These are phyloP conservation scores for Adansonia rubrostipa DNA, from an alignment of 441 rosid species.

Conservation along the genomic window DNA sequence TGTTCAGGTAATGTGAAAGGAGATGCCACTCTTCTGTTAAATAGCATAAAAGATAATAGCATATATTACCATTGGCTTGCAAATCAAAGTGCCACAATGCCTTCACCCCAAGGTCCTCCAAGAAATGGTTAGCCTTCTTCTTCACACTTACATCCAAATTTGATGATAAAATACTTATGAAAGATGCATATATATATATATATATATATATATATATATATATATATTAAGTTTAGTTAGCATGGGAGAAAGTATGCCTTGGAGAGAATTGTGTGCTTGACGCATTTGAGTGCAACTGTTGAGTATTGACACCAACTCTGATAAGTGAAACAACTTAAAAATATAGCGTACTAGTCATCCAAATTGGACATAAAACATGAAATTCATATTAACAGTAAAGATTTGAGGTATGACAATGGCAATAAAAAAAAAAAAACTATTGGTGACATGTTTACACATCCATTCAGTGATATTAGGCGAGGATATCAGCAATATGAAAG, in stretches of 20 bases:
- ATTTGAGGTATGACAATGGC: background rate
- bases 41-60: slow-evolving; percentile 23
- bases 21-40: slow-evolving; percentile 30
- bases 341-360: background rate
- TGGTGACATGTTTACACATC: slow-evolving; percentile 1
- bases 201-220: background rate
- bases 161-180: slow-evolving; percentile 5
- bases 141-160: background rate
- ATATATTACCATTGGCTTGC: slow-evolving; percentile 28
- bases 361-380: background rate
- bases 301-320: background rate
- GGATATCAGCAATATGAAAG: background rate
- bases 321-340: background rate
- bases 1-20: slow-evolving; percentile 29
- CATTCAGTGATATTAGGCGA: background rate
- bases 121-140: slow-evolving; percentile 41
- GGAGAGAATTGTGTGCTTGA: background rate
- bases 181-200: background rate
- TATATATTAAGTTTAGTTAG: background rate
- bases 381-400: background rate
- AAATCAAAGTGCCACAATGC: slow-evolving; percentile 29
- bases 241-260: background rate
- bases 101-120: slow-evolving; percentile 34
- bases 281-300: slow-evolving; percentile 17
- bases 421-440: background rate